phyloP scores from a whole-genome alignment of 768 basidiomycete genomes.

The Clathrus columnatus region DNA sequence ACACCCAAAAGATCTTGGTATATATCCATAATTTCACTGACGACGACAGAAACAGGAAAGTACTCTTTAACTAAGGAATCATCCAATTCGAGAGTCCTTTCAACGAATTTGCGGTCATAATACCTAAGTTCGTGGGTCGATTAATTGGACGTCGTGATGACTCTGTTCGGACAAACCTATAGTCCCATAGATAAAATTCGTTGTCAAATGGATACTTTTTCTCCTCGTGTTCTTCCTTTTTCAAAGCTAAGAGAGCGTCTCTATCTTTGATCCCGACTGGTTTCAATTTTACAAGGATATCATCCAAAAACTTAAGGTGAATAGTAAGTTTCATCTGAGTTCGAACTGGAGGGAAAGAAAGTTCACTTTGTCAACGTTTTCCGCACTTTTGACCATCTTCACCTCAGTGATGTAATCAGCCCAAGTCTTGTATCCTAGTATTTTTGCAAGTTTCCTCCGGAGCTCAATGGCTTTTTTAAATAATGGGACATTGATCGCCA shows the following conservation, averaged over 20 bases:
- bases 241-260: slow-evolving; percentile 57
- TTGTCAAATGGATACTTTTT: slow-evolving; percentile 56
- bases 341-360: slow-evolving; percentile 8
- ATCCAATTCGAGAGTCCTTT: slow-evolving; percentile 60
- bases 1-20: slow-evolving; percentile 80
- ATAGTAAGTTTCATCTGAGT: not conserved
- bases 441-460: slow-evolving; percentile 55
- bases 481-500: slow-evolving; percentile 61
- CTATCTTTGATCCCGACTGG: slow-evolving; percentile 66
- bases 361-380: slow-evolving; percentile 49
- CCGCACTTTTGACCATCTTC: slow-evolving; percentile 74
- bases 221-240: slow-evolving; percentile 62
- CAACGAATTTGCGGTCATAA: slow-evolving; percentile 47
- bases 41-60: slow-evolving; percentile 79
- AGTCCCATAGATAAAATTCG: slow-evolving; percentile 79
- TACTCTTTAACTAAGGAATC: slow-evolving; percentile 79
- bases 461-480: slow-evolving; percentile 60
- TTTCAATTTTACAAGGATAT: slow-evolving; percentile 63
- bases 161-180: slow-evolving; percentile 38
- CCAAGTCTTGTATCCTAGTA: slow-evolving; percentile 72
- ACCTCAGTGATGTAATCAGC: slow-evolving; percentile 79
- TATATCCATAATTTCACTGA: slow-evolving; percentile 73
- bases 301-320: slow-evolving; percentile 58
- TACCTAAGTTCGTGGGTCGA: slow-evolving; percentile 5
- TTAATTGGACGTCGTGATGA: not conserved